These are phyloP conservation scores for Penicillium paradoxum DNA, from an alignment of 495 filamentous ascomycete genomes.

Conservation along the genomic window DNA sequence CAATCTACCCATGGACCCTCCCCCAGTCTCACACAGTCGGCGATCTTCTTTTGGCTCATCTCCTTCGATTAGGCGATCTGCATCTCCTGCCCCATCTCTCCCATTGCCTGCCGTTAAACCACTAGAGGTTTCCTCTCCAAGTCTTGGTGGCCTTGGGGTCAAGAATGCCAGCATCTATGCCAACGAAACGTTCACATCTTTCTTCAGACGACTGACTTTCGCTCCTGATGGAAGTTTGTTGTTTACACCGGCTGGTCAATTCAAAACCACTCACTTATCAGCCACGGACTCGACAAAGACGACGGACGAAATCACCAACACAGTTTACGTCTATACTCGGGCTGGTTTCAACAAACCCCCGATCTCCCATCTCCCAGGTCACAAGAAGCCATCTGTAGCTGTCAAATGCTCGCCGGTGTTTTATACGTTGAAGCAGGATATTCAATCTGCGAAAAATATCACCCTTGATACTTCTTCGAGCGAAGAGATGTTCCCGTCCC, in stretches of 20 bases:
- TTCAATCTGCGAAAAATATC: conserved; percentile 74
- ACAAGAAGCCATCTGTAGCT: conserved; percentile 97
- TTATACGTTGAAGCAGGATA: conserved; percentile 70
- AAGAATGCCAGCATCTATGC: conserved; percentile 88
- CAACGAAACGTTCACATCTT: conserved; percentile 96
- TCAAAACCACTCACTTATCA: conserved; percentile 72
- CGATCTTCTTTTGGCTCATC: conserved; percentile 94
- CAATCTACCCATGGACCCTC: conserved; percentile 94
- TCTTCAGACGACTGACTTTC: conserved; percentile 92
- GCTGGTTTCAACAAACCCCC: conserved; percentile 96
- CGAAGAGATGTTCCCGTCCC: conserved; percentile 74
- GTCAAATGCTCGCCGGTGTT: conserved; percentile 89
- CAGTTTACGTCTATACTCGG: conserved; percentile 95
- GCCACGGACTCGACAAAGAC: conserved; percentile 62
- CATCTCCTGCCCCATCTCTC: conserved; percentile 90
- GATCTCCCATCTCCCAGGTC: conserved; percentile 93
- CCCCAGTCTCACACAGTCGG: conserved; percentile 83
- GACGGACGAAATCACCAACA: conserved; percentile 86
- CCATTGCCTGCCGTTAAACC: conserved; percentile 97
- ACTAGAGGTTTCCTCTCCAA: conserved; percentile 78
- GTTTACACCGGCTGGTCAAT: conserved; percentile 95
- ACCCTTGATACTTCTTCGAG: conserved; percentile 87
- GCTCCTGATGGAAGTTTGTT: conserved; percentile 92
- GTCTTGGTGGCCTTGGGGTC: conserved; percentile 56
- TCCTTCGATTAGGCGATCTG: conserved; percentile 76